Evolutionary conservation across 2,329 filamentous ascomycete species (phyloP), one percentile per base, ranked within the genome.

Genomic region (Fusarium sp.): DNA sequence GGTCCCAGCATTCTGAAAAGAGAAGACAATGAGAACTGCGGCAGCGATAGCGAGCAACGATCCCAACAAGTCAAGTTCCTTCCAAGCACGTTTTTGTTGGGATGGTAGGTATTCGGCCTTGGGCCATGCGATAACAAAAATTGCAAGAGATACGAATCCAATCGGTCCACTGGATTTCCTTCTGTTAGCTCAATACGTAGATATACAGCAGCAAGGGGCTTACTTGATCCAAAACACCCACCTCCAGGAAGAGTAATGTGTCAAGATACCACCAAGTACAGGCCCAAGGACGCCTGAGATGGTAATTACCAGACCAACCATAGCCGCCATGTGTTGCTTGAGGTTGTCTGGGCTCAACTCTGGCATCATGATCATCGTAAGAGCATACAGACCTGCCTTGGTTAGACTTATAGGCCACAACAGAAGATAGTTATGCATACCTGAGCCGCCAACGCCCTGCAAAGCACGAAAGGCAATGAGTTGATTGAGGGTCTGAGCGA

Each of bases 191-290:
- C 34, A 38, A 38, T 32, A 9, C 2, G 43, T 27, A 22, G 9
- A 9, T 11, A n/a, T 43, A 5, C 40, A 14, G 15, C 6, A 16
- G 40, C 20, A 16, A 5, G 24, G n/a, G 42, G 29, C 40, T 22
- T 71, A 87, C 85, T 89, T 89, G 73, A 89, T 85, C 85, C 85
- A 89, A 75, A 89, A 89, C 3, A 88, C 80, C 83, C 85, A 88
- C 64, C 84, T 77, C 86, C 86, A 88, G 12, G 77, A 82, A 2
- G 80, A 73, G 55, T 85, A 87, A 18, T 84, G 75, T 3, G 85
- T 86, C 43, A 88, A 70, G 7, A 86, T 34, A 3, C 86, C 86
- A 20, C 86, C 86, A 18, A 88, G 73, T 2, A 88, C 78, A 0
- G 86, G 86, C 0, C 86, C 86, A 25, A 87, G 74, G 3, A 87